phyloP scores from a whole-genome alignment of 345 rosid species.

The Brassica rapa region DNA sequence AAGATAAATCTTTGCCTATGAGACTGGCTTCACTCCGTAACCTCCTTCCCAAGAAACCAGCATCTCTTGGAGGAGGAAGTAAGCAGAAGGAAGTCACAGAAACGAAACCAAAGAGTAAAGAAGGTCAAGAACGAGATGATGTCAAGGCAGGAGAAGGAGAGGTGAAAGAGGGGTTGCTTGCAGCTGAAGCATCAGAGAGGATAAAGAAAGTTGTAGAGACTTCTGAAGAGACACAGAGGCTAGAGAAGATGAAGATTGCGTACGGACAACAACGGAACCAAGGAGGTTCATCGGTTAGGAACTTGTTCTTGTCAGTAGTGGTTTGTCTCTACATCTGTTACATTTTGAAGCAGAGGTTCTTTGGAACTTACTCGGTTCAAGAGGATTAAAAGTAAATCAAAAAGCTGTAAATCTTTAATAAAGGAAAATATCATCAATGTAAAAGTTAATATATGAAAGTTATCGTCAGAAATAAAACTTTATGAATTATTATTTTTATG shows the following conservation, averaged over 20 bases:
- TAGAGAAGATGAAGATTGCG: constrained; percentile 32
- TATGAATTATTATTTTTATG: not conserved
- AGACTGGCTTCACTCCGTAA: constrained; percentile 38
- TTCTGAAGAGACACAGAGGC: constrained; percentile 24
- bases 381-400: not conserved
- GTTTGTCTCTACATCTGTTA: constrained; percentile 39
- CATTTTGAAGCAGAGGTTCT: constrained; percentile 40
- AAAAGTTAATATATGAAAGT: constrained; percentile 19
- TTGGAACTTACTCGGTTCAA: constrained; percentile 17
- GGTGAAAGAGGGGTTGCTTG: constrained; percentile 32
- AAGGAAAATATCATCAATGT: constrained; percentile 11
- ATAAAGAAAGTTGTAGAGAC: constrained; percentile 34
- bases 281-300: constrained; percentile 22
- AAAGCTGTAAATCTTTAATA: constrained; percentile 17
- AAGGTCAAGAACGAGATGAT: constrained; percentile 6
- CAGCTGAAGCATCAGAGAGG: constrained; percentile 39
- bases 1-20: constrained; percentile 40
- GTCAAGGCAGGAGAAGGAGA: constrained; percentile 15
- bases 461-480: not conserved
- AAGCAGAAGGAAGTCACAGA: constrained; percentile 35
- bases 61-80: constrained; percentile 30
- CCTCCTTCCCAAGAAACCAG: constrained; percentile 36
- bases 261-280: constrained; percentile 31
- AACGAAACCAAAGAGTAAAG: constrained; percentile 12
- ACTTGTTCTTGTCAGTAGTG: constrained; percentile 37